Base-by-base conservation (phyloP, 2,329 filamentous ascomycete genomes). In the Paraphoma sp. region DNA sequence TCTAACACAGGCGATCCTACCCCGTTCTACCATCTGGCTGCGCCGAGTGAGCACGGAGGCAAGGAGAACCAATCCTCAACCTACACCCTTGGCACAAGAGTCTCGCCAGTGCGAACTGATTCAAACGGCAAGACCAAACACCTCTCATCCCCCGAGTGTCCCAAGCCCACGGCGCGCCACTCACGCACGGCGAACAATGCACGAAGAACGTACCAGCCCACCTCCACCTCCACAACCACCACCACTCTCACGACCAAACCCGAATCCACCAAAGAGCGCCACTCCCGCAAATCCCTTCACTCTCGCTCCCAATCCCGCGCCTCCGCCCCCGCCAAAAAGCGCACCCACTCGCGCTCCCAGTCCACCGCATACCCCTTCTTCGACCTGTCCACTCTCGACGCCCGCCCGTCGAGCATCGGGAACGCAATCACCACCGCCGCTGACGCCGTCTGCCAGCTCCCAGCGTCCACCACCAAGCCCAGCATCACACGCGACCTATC, bases 11-110 rank as follows among this genome's bases (percentile, higher is more conserved):
- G 51, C 36, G 69, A 75, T 31, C 63, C 68, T 4, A 72, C 69
- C 9, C 68, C 69, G 14, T 70, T 63, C 43, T 62, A 36, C 33
- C 33, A 65, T 38, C 50, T 65, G 7, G 48, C 54, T 2, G 45
- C 30, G 10, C 12, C 28, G 14, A 53, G 55, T 11, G 68, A 74
- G 43, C 70, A 73, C 41, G 64, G 68, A n/a, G 72, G 70, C 1
- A 75, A 73, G 44, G 72, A 75, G 46, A 73, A 74, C 52, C 47
- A 60, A 16, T 66, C 67, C 8, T 70, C 69, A 10, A 62, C 56
- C 1, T 68, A 72, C 52, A 68, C 46, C 23, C 47, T 71, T 5
- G 51, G 56, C 40, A 58, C 59, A 14, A 59, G 38, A 50, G 51
- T 23, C 48, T 51, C 51, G 38, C 31, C 51, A 10, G 41, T 38